These are phyloP conservation scores for Phaeolepiota aurea DNA, from an alignment of 768 basidiomycete species.

Conservation along the genomic window DNA sequence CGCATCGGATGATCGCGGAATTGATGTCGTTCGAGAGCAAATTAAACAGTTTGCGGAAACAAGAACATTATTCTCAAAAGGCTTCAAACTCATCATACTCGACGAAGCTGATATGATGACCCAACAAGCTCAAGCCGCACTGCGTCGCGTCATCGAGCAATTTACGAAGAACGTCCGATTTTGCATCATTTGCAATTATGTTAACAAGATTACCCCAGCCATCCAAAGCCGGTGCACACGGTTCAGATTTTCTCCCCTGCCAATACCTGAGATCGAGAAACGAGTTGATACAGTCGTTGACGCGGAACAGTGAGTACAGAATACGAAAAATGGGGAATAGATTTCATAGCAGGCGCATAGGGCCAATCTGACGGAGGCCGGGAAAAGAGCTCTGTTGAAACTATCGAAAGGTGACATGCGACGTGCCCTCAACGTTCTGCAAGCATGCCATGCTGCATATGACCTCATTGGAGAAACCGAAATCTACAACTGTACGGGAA, in stretches of 20 bases:
- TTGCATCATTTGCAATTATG: conserved; percentile 99
- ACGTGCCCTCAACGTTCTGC: conserved; percentile 88
- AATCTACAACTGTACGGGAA: conserved; percentile 95
- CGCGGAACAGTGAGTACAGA: conserved; percentile 58
- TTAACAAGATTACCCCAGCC: conserved; percentile 97
- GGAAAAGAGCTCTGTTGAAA: conserved; percentile 83
- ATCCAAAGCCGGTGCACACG: conserved; percentile 98
- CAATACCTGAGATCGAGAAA: conserved; percentile 78
- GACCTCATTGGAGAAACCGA: conserved; percentile 82
- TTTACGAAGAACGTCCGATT: conserved; percentile 98
- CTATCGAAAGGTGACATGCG: conserved; percentile 98
- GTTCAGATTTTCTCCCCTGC: conserved; percentile 93
- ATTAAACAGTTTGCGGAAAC: conserved; percentile 99
- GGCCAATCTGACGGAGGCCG: conserved; percentile 80
- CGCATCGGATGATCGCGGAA: conserved; percentile 96
- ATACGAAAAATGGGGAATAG: neutral
- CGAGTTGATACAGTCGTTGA: conserved; percentile 72
- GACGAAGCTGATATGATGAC: conserved; percentile 99
- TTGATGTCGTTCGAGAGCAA: conserved; percentile 97
- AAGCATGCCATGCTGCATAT: conserved; percentile 98
- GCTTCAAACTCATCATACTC: conserved; percentile 95
- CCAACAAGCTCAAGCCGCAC: conserved; percentile 90
- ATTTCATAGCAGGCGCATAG: conserved; percentile 44
- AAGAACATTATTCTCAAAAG: conserved; percentile 82
- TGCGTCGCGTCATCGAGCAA: conserved; percentile 95